Evolutionary conservation across 2,329 filamentous ascomycete genomes (phyloP).

Genomic region (Ophiostoma australiae): DNA sequence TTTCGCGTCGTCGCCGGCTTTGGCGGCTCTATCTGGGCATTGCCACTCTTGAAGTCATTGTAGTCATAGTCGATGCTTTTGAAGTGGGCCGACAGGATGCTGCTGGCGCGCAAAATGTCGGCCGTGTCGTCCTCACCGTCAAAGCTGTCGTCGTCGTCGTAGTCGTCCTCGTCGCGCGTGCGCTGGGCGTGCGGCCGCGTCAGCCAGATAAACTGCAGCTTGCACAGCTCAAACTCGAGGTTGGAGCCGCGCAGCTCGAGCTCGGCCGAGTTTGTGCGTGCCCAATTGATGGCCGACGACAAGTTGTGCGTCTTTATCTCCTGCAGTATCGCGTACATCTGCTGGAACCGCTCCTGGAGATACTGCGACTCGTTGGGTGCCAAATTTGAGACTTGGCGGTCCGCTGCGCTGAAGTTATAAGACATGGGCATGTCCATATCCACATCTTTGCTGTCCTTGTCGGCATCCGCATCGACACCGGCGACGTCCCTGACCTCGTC

Average conservation of each 20-base stretch:
- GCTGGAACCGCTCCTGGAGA: conserved; percentile 74
- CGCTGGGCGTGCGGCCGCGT: conserved; percentile 51
- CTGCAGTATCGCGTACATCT: conserved; percentile 86
- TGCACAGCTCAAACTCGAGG: conserved; percentile 88
- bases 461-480: conserved; percentile 26
- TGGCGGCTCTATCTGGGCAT: neutral
- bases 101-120: neutral
- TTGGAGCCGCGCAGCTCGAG: conserved; percentile 83
- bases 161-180: conserved; percentile 44
- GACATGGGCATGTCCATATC: conserved; percentile 28
- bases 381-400: conserved; percentile 23
- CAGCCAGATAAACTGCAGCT: conserved; percentile 83
- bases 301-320: conserved; percentile 72
- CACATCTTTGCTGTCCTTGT: neutral
- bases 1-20: conserved; percentile 33
- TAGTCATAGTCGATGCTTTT: neutral
- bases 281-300: conserved; percentile 81
- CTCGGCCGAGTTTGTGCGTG: conserved; percentile 60
- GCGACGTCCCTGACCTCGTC: conserved; percentile 51
- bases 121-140: conserved; percentile 44
- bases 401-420: conserved; percentile 32
- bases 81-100: neutral
- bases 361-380: conserved; percentile 58
- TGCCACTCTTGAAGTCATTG: neutral
- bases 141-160: conserved; percentile 36